These are phyloP conservation scores for Betula pendula DNA, from an alignment of 306 rosid species.

Conservation along the genomic window DNA sequence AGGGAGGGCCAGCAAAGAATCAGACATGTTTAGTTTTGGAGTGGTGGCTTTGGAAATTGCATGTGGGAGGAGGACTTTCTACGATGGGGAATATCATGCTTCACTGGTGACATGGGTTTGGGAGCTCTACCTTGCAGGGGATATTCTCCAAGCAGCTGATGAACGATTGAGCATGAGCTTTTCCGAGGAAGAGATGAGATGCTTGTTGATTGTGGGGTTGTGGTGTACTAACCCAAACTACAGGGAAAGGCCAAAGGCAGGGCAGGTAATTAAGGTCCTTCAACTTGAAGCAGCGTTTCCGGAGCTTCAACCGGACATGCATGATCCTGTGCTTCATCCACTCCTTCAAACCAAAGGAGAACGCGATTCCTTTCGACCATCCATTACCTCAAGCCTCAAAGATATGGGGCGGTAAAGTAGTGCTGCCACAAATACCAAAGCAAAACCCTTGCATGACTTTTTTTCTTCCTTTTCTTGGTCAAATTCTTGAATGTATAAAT, in stretches of 20 bases:
- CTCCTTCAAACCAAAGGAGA: background rate
- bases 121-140: slow-evolving; percentile 40
- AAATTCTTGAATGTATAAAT: no score
- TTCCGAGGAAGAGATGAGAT: slow-evolving; percentile 30
- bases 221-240: slow-evolving; percentile 45
- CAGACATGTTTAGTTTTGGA: slow-evolving; percentile 62
- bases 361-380: background rate
- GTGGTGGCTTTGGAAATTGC: slow-evolving; percentile 66
- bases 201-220: slow-evolving; percentile 39
- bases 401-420: slow-evolving; percentile 26
- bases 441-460: no score
- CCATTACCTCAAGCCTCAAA: slow-evolving; percentile 26
- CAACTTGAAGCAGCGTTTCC: slow-evolving; percentile 33
- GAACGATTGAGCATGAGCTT: slow-evolving; percentile 24
- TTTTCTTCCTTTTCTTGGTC: no score
- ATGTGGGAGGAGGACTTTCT: slow-evolving; percentile 49
- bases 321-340: slow-evolving; percentile 12
- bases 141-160: slow-evolving; percentile 39
- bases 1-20: slow-evolving; percentile 49
- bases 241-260: slow-evolving; percentile 45
- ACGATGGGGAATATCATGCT: slow-evolving; percentile 40
- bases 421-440: background rate
- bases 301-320: slow-evolving; percentile 39
- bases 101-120: slow-evolving; percentile 36
- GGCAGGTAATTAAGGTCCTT: slow-evolving; percentile 47